phyloP scores from a whole-genome alignment of 2,329 filamentous ascomycete species.

The Aspergillus luchuensis region DNA sequence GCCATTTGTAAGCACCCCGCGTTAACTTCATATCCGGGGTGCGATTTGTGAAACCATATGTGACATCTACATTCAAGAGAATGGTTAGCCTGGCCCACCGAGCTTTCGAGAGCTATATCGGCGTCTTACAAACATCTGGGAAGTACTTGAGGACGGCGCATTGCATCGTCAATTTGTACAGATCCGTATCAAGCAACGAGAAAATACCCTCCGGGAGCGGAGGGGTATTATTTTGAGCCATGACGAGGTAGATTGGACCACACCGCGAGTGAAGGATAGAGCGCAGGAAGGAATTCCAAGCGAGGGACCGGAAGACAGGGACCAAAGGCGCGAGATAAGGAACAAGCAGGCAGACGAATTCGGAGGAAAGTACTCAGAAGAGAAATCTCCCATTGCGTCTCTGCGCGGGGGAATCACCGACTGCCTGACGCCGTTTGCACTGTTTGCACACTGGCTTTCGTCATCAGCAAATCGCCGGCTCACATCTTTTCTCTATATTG shows the following conservation, averaged over 20 bases:
- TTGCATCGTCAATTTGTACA: constrained; percentile 99
- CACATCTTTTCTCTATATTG: background rate
- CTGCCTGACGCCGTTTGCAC: constrained; percentile 14
- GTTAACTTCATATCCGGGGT: constrained; percentile 92
- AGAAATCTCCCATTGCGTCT: constrained; percentile 12
- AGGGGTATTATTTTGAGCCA: constrained; percentile 32
- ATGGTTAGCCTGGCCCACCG: constrained; percentile 7
- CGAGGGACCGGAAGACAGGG: background rate
- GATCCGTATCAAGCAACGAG: constrained; percentile 78
- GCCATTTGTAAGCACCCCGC: constrained; percentile 79
- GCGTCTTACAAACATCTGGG: constrained; percentile 58
- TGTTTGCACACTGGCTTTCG: constrained; percentile 17
- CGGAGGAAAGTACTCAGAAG: constrained; percentile 6
- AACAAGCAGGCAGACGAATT: background rate
- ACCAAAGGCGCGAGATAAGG: background rate
- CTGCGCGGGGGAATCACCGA: constrained; percentile 9
- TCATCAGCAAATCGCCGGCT: background rate
- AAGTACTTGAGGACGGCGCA: constrained; percentile 93
- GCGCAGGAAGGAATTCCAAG: background rate
- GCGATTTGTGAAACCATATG: constrained; percentile 92
- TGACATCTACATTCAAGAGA: constrained; percentile 59
- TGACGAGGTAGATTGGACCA: constrained; percentile 14
- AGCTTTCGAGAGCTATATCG: too few relatives aligned
- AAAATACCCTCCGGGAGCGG: constrained; percentile 67
- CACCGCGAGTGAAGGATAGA: background rate